Conservation (phyloP, 164 flowering plant genomes). For the Vitis riparia region DNA sequence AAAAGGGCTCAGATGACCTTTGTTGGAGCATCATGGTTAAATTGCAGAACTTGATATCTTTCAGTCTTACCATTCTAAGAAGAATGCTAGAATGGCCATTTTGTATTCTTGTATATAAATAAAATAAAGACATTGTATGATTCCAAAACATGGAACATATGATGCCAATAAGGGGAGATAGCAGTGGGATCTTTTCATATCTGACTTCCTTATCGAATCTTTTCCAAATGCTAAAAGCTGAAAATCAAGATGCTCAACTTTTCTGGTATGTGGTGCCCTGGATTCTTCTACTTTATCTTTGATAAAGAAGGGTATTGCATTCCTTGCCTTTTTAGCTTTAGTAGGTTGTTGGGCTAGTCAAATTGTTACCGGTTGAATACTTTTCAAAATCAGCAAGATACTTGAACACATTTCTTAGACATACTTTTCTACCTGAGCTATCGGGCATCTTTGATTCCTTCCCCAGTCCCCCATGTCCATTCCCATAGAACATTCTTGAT, state of each 20-base stretch:
- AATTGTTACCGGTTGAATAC: background rate
- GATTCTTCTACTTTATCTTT: constrained; percentile 17
- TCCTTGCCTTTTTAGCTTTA: constrained; percentile 17
- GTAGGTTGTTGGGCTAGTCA: background rate
- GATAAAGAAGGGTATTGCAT: constrained; percentile 29
- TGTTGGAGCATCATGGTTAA: too few relatives aligned
- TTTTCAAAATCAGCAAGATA: background rate
- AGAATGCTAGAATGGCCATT: background rate
- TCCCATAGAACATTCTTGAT: too few relatives aligned
- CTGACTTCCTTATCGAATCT: constrained; percentile 5
- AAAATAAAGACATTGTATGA: background rate
- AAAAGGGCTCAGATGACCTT: too few relatives aligned
- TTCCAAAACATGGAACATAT: background rate
- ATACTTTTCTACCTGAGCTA: background rate
- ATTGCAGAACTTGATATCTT: background rate
- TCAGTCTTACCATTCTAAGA: background rate
- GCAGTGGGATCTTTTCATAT: background rate
- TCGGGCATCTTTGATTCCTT: background rate
- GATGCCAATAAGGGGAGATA: background rate
- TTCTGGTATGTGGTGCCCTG: constrained; percentile 8
- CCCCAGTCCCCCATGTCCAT: too few relatives aligned
- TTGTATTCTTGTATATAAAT: background rate
- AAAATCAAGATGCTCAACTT: background rate
- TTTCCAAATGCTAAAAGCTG: constrained; percentile 16
- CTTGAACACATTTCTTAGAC: too few relatives aligned